These are phyloP conservation scores for Pseudopithomyces chartarum DNA, from an alignment of 2,329 filamentous ascomycete genomes.

Conservation along the genomic window DNA sequence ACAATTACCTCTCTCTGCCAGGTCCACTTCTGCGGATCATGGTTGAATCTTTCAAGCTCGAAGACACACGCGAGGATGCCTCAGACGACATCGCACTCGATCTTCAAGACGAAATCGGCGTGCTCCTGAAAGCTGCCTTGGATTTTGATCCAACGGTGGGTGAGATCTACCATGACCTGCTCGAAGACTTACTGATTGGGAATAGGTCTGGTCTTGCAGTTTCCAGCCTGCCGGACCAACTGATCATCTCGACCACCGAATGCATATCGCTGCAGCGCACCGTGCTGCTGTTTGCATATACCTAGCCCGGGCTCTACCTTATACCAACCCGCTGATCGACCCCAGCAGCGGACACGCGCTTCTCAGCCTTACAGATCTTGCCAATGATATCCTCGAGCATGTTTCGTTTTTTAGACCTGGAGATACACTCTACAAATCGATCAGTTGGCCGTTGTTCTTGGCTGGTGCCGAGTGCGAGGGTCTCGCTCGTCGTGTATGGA, in stretches of 20 bases:
- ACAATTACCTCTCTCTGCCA: conserved; percentile 48
- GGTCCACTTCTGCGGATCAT: conserved; percentile 42
- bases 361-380: conserved; percentile 45
- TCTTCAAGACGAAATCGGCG: conserved; percentile 31
- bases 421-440: conserved; percentile 63
- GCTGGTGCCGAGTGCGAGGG: conserved; percentile 61
- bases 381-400: conserved; percentile 57
- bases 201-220: conserved; percentile 30
- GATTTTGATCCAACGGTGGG: conserved; percentile 34
- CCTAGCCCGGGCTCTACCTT: conserved; percentile 39
- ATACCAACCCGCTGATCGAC: conserved; percentile 46
- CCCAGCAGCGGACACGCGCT: conserved; percentile 43
- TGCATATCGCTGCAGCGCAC: conserved; percentile 45
- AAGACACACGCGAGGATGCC: conserved; percentile 24
- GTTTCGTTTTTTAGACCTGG: conserved; percentile 55
- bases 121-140: conserved; percentile 31
- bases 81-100: conserved; percentile 14
- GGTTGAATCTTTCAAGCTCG: conserved; percentile 42
- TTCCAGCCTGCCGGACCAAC: conserved; percentile 40
- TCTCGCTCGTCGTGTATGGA: conserved; percentile 55
- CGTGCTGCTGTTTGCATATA: conserved; percentile 49
- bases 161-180: neutral
- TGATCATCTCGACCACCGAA: conserved; percentile 40
- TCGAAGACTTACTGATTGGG: neutral
- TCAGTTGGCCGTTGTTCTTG: conserved; percentile 65